Evolutionary conservation across 345 rosid species (phyloP).

Genomic region (Acer negundo): DNA sequence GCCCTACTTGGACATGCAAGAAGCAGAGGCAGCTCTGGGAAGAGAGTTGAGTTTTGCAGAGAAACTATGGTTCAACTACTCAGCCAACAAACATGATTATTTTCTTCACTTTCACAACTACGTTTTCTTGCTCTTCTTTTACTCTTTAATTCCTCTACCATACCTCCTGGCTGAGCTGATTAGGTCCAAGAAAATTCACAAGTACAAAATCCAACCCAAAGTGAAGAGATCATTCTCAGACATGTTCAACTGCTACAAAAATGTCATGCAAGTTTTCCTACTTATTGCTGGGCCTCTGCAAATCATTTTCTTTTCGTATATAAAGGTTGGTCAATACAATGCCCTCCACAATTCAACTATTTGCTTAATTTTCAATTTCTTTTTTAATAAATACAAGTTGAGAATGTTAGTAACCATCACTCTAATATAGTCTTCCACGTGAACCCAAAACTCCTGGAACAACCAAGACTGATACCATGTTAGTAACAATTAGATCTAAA

Average conservation of each 20-base stretch:
- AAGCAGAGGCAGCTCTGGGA: constrained; percentile 62
- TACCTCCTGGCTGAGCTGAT: constrained; percentile 43
- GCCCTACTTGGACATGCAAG: constrained; percentile 57
- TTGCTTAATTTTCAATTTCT: too few relatives aligned
- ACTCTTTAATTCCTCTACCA: constrained; percentile 69
- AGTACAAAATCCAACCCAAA: constrained; percentile 83
- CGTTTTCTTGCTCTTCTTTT: constrained; percentile 57
- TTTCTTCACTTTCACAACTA: constrained; percentile 74
- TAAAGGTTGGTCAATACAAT: constrained; percentile 46
- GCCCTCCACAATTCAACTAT: too few relatives aligned
- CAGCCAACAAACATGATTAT: constrained; percentile 73
- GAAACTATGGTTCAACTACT: constrained; percentile 78
- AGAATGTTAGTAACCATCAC: too few relatives aligned
- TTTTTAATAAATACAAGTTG: too few relatives aligned
- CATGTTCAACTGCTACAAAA: constrained; percentile 63
- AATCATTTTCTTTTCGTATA: constrained; percentile 65
- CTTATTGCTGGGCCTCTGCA: constrained; percentile 85
- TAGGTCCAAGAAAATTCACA: constrained; percentile 48
- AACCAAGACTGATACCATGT: too few relatives aligned
- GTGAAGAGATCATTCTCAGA: constrained; percentile 54
- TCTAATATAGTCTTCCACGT: too few relatives aligned
- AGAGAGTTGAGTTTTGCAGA: constrained; percentile 65
- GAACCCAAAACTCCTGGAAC: too few relatives aligned
- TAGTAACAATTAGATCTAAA: too few relatives aligned
- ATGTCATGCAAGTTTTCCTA: constrained; percentile 65